Base-by-base conservation (phyloP, 495 filamentous ascomycete species). In the Parathielavia hyrcaniae region DNA sequence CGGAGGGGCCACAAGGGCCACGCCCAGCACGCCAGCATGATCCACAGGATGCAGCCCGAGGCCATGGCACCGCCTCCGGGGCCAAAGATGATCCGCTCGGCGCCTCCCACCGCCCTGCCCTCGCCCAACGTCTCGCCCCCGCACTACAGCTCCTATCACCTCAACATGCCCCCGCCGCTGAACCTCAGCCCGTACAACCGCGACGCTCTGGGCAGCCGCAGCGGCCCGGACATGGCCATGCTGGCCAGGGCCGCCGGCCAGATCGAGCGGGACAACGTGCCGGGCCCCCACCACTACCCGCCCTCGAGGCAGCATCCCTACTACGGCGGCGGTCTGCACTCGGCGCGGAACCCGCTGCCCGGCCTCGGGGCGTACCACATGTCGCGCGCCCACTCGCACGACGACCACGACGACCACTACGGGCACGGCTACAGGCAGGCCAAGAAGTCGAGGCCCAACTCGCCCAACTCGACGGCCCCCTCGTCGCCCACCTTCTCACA, bases 401-500 rank as follows among this genome's bases (percentile, higher is more conserved):
- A 97, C 53, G 87, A 90, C 0, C 87, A 92, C 61, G 81, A 82
- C 23, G 90, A 88, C 60, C 77, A 83, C 59, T 84, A 84, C 61
- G 71, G 71, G n/a, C 82, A 86, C 41, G 59, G 68, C 19, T 73
- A 75, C 66, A 83, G 89, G 39, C 82, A 85, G 55, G 83, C 85
- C 34, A 96, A 96, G 77, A 83, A 88, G 46, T 96, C 91, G 54
- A 78, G 93, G 55, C 93, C 93, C 39, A 90, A 89, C 69, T 96
- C 95, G 5, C 95, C 93, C 16, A 86, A 90, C 71, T 96, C 90
- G 41, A 97, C 93, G 4, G 92, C 91, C 20, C 93, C 93, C 30
- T 95, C 92, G 30, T 97, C 93, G 2, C 93, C 93, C n/a, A 96
- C 90, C 35, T 97, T 96, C 75, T 96, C 93, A 7, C 89, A 96